Evolutionary conservation across 176 grass and related monocot species (phyloP).

Genomic region (Carex scoparia): DNA sequence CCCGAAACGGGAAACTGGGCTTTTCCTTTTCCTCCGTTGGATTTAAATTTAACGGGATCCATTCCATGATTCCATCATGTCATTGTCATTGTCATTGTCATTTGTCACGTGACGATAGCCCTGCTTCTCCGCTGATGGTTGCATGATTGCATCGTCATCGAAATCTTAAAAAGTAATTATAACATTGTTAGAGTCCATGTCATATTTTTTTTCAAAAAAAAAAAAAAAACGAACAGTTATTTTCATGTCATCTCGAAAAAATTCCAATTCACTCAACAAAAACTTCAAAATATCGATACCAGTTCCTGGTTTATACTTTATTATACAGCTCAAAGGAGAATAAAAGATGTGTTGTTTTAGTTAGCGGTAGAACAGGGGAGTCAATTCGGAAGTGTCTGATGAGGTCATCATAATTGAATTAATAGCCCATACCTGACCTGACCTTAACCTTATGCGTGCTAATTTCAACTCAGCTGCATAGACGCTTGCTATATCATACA

Average conservation of each 20-base stretch:
- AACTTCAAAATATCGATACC: too few relatives aligned
- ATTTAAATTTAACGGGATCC: constrained; percentile 15
- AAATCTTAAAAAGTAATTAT: too few relatives aligned
- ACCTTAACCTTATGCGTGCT: constrained; percentile 3
- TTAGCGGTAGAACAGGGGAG: not conserved
- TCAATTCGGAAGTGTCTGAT: not conserved
- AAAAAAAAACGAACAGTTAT: too few relatives aligned
- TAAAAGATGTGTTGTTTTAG: too few relatives aligned
- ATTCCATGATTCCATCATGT: too few relatives aligned
- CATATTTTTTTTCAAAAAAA: too few relatives aligned
- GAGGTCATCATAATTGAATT: not conserved
- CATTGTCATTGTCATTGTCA: too few relatives aligned
- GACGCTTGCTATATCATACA: not conserved
- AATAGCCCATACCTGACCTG: not conserved
- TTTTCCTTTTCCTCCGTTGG: not conserved
- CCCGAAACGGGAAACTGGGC: constrained; percentile 4
- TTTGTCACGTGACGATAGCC: constrained; percentile 5
- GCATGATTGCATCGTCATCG: not conserved
- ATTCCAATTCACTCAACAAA: too few relatives aligned
- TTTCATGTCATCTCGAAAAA: too few relatives aligned
- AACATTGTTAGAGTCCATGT: too few relatives aligned
- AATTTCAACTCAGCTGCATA: not conserved
- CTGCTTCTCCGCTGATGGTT: not conserved
- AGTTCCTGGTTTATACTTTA: too few relatives aligned
- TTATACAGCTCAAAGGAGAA: too few relatives aligned